Conservation (phyloP, 352 stramenopile genomes). For the Phytopythium litorale region DNA sequence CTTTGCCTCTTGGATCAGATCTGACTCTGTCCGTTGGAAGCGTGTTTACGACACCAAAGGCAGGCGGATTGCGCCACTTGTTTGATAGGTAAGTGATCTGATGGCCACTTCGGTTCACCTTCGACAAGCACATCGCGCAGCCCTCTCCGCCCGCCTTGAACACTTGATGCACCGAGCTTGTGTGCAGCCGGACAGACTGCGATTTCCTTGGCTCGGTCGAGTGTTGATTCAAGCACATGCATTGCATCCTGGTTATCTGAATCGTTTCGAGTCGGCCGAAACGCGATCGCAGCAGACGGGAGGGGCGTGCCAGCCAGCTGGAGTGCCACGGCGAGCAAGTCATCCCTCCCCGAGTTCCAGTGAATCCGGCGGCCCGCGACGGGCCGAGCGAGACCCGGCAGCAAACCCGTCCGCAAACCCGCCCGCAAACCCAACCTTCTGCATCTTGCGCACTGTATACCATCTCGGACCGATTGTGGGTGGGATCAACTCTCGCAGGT, state of each 20-base stretch:
- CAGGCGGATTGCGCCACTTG: not conserved
- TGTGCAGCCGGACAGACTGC: no score
- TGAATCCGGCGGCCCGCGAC: not conserved
- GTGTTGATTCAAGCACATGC: no score
- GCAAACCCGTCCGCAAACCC: not conserved
- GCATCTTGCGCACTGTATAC: not conserved
- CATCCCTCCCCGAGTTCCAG: not conserved
- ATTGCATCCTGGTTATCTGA: no score
- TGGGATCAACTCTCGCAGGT: constrained; percentile 2
- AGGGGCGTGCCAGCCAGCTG: not conserved
- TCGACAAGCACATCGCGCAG: not conserved
- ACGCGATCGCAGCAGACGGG: not conserved
- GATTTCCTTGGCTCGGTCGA: no score
- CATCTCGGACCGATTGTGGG: not conserved
- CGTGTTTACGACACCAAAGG: constrained; percentile 1
- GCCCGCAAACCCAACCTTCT: not conserved
- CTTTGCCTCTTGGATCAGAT: not conserved
- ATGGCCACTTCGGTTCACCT: no score
- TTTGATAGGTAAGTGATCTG: constrained; percentile 1
- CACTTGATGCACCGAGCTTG: no score
- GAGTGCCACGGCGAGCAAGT: not conserved
- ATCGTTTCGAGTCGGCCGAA: not conserved
- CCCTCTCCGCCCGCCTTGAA: not conserved
- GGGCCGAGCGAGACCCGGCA: not conserved
- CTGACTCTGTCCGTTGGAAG: not conserved